Evolutionary conservation across 1,284 basidiomycete species (phyloP).

Genomic region (Pseudozyma pruni): DNA sequence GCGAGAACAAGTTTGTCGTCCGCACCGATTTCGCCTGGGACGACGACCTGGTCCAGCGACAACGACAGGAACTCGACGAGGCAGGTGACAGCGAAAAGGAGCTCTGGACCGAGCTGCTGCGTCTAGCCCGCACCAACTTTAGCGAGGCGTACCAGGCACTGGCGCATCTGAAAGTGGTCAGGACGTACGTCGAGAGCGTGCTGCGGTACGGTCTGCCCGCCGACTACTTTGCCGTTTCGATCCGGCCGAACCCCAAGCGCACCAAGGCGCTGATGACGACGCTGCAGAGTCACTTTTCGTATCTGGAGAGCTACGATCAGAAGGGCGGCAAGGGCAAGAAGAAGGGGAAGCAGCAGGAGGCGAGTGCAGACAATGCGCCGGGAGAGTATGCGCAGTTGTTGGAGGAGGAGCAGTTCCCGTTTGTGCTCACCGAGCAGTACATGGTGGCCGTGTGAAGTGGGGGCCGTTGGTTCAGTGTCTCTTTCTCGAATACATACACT

Average conservation of each 20-base stretch:
- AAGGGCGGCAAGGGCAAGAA: constrained; percentile 7
- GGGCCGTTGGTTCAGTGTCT: constrained; percentile 21
- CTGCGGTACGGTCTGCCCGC: constrained; percentile 94
- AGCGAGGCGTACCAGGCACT: constrained; percentile 95
- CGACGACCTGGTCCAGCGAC: constrained; percentile 83
- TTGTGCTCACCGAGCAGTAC: constrained; percentile 63
- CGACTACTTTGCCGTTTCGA: constrained; percentile 82
- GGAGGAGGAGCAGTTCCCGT: constrained; percentile 64
- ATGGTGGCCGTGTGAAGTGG: constrained; percentile 52
- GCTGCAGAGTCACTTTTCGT: constrained; percentile 81
- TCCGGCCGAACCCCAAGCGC: constrained; percentile 82
- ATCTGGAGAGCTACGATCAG: constrained; percentile 74
- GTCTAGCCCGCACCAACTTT: constrained; percentile 92
- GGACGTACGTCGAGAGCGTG: constrained; percentile 93
- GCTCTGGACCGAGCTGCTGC: constrained; percentile 96
- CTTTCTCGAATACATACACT: neutral
- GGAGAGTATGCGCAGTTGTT: constrained; percentile 64
- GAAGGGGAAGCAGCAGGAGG: constrained; percentile 11
- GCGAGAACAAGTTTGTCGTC: constrained; percentile 95
- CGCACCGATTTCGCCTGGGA: constrained; percentile 90
- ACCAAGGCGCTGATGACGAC: constrained; percentile 79
- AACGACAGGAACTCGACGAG: constrained; percentile 81
- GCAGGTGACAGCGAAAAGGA: constrained; percentile 92
- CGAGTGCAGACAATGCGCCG: constrained; percentile 48
- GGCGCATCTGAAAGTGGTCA: constrained; percentile 90